Conservation (phyloP, 768 basidiomycete species). For the Serendipita sp. region DNA sequence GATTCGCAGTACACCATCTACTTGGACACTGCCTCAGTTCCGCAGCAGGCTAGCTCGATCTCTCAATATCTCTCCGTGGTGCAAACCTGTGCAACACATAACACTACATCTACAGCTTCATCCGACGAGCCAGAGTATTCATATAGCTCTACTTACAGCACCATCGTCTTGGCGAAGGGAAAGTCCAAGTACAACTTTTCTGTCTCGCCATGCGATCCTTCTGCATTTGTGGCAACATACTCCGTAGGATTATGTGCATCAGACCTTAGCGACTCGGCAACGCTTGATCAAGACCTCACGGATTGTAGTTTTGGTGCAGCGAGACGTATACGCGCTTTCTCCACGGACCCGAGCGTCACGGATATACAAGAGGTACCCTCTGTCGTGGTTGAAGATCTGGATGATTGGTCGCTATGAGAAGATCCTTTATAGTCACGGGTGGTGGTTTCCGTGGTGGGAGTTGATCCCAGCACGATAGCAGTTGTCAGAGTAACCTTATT, state of each 20-base stretch:
- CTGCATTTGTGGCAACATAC: slow-evolving; percentile 1
- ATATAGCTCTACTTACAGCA: background rate
- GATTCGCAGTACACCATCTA: slow-evolving; percentile 3
- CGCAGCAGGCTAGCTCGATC: background rate
- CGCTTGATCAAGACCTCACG: background rate
- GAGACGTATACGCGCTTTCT: slow-evolving; percentile 4
- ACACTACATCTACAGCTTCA: background rate
- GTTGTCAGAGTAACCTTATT: too few relatives aligned
- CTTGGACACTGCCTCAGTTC: background rate
- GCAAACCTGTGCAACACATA: slow-evolving; percentile 4
- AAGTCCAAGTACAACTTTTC: slow-evolving; percentile 1
- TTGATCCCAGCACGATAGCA: too few relatives aligned
- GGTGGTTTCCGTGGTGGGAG: too few relatives aligned
- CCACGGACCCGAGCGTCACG: background rate
- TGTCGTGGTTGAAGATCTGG: slow-evolving; percentile 1
- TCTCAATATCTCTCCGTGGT: slow-evolving; percentile 3
- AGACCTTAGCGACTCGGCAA: background rate
- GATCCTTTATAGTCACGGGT: too few relatives aligned
- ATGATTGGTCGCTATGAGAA: slow-evolving; percentile 3
- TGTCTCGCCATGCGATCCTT: slow-evolving; percentile 1
- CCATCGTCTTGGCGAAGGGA: background rate
- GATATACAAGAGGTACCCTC: background rate
- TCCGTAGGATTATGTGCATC: background rate
- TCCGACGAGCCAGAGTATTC: background rate
- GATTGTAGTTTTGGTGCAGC: background rate